Evolutionary conservation across 805 yeast species (phyloP), one percentile per base, ranked within the genome.

Genomic region (Sungouiozyma intestinalis): DNA sequence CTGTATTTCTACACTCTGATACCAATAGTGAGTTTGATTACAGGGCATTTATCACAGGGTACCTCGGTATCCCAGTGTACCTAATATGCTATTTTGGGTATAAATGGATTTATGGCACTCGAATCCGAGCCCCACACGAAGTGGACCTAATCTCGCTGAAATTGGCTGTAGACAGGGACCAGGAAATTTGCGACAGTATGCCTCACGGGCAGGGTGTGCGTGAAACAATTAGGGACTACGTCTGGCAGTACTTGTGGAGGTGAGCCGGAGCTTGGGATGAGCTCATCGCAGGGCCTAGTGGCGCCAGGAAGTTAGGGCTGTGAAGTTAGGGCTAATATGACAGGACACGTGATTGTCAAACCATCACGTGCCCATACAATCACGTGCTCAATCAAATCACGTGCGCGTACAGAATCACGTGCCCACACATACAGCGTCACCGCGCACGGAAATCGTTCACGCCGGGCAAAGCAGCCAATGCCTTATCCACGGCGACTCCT

Each of bases 1-100:
- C 85, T 1, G 87, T 75, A 2, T 83, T 82, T 65, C 64, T 82
- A 48, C 76, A 76, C 40, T 7, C 29, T 7, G 29, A 24, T 11
- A 24, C 29, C 6, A 24, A 24, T 7, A 70, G 73, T 44, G 64
- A 58, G 6, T 78, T 81, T 59, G 71, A 73, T 47, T 77, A 77
- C 63, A 73, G 76, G 60, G 66, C 69, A 15, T 83, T 83, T 54
- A 79, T 83, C 54, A 80, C 88, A 29, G 87, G 87, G 33, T 82
- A 82, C 63, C 77, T 83, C 51, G 82, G 84, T 24, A 71, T 81
- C 38, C 60, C 60, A 5, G 77, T 80, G 13, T 81, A 69, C 52
- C 27, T 78, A 24, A 63, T 74, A 36, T 65, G 73, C 45, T 71
- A 66, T 48, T 49, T 71, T 48, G 85, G 83, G 3, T 78, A 76